Conservation (phyloP, 495 filamentous ascomycete species). For the Annulohypoxylon nitens region DNA sequence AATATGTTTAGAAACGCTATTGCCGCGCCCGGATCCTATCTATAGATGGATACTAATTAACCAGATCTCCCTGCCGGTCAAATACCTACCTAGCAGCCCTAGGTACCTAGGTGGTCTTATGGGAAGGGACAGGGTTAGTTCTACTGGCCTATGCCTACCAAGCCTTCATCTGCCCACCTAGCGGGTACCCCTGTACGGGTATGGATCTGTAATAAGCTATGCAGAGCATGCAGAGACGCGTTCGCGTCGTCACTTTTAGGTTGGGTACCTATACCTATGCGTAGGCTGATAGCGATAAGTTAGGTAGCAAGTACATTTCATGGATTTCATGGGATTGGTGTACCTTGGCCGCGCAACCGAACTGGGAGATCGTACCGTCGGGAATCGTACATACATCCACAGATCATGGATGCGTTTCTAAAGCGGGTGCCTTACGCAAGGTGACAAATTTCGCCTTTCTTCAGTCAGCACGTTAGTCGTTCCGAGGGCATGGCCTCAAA, state of each 20-base stretch:
- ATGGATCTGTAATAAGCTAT: neutral
- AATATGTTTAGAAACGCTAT: conserved; percentile 36
- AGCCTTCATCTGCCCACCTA: conserved; percentile 14
- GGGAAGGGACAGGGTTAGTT: conserved; percentile 6
- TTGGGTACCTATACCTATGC: conserved; percentile 1
- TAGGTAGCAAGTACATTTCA: conserved; percentile 6
- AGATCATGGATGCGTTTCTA: conserved; percentile 17
- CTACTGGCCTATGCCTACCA: conserved; percentile 2
- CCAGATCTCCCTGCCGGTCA: neutral
- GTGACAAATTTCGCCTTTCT: conserved; percentile 34
- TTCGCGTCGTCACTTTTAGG: conserved; percentile 15
- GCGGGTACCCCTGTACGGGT: conserved; percentile 14
- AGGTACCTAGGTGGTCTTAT: neutral
- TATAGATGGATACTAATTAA: neutral
- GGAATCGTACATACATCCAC: conserved; percentile 22
- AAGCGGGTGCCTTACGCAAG: conserved; percentile 47
- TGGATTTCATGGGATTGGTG: conserved; percentile 8
- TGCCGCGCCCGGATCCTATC: conserved; percentile 17
- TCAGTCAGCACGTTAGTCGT: conserved; percentile 31
- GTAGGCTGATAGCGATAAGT: conserved; percentile 4
- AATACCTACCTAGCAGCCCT: neutral
- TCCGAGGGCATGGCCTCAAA: conserved; percentile 30
- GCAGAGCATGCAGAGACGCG: neutral
- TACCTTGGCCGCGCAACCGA: conserved; percentile 14
- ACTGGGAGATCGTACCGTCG: conserved; percentile 3